A percentile compares a stretch with the other conserved stretches of the same genome.
Conservation (phyloP, 306 rosid genomes). For the Lotus japonicus region DNA sequence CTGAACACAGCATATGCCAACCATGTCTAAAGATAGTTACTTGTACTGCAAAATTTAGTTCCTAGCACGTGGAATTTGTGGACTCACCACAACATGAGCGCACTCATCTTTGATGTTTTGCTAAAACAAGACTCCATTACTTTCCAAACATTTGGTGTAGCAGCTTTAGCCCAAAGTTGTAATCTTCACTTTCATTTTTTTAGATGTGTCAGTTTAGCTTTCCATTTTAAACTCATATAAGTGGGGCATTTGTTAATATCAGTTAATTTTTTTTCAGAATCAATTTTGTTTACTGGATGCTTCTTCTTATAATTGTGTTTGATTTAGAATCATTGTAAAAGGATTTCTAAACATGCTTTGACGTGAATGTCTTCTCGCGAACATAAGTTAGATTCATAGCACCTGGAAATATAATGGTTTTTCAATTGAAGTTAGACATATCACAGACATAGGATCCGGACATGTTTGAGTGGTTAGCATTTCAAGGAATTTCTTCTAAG, state of each 20-base stretch:
- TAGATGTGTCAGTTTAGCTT: not conserved
- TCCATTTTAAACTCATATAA: not conserved
- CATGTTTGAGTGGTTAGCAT: conserved; percentile 13
- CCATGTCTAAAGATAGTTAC: conserved; percentile 3
- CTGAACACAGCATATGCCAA: not conserved
- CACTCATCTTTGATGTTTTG: conserved; percentile 4
- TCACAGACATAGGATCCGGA: not conserved
- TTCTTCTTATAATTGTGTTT: no score
- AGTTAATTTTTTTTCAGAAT: no score
- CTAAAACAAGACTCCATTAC: not conserved
- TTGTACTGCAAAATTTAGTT: not conserved
- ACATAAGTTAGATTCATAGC: not conserved
- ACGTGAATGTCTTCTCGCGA: not conserved
- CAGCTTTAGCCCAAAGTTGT: conserved; percentile 25
- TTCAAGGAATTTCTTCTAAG: conserved; percentile 1
- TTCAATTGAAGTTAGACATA: not conserved
- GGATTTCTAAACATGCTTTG: not conserved
- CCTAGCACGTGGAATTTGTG: conserved; percentile 41
- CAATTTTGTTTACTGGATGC: no score
- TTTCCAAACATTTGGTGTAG: conserved; percentile 24
- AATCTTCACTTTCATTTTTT: conserved; percentile 17
- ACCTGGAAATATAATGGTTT: not conserved
- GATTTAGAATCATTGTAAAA: no score
- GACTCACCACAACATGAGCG: conserved; percentile 19
- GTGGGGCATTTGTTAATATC: not conserved